phyloP scores from a whole-genome alignment of 2,329 filamentous ascomycete genomes.

The Trichocomaceae sp. region DNA sequence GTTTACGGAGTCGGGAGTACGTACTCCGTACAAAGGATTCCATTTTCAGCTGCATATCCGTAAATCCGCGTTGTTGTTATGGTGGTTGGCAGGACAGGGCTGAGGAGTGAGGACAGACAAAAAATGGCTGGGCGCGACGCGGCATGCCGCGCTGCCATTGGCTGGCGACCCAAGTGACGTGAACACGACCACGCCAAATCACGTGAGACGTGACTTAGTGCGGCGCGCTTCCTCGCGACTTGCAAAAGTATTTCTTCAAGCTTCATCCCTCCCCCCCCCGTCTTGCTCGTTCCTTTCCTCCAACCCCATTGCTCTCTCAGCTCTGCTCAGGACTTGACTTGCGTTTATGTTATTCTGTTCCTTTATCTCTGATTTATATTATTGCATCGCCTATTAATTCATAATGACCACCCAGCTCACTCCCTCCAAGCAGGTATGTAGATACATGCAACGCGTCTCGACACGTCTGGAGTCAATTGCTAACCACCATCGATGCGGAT shows the following conservation, averaged over 20 bases:
- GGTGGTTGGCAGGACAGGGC: too few species aligned
- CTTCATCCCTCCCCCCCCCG: conserved; percentile 16
- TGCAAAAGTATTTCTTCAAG: conserved; percentile 26
- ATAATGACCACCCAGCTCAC: conserved; percentile 73
- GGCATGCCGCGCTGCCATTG: conserved; percentile 11
- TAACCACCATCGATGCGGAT: conserved; percentile 32
- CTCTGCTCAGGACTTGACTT: conserved; percentile 12
- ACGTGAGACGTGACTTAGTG: conserved; percentile 35
- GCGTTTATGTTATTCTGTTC: conserved; percentile 14
- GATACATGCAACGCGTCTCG: conserved; percentile 22
- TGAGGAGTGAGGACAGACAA: too few species aligned
- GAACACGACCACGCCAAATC: conserved; percentile 25
- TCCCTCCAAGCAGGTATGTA: conserved; percentile 64
- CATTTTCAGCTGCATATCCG: conserved; percentile 12
- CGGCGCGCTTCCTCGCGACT: conserved; percentile 31
- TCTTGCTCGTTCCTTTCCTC: conserved; percentile 18
- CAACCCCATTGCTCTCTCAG: conserved; percentile 18
- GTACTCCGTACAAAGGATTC: too few species aligned
- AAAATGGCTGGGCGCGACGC: conserved; percentile 11
- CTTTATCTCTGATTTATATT: conserved; percentile 15
- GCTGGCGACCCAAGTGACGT: conserved; percentile 6
- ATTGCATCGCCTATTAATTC: conserved; percentile 14
- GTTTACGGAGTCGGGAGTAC: not conserved
- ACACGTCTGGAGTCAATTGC: conserved; percentile 27
- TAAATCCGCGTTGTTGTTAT: conserved; percentile 13